Base-by-base conservation (phyloP, 768 basidiomycete species). In the Trametes sanguinea region DNA sequence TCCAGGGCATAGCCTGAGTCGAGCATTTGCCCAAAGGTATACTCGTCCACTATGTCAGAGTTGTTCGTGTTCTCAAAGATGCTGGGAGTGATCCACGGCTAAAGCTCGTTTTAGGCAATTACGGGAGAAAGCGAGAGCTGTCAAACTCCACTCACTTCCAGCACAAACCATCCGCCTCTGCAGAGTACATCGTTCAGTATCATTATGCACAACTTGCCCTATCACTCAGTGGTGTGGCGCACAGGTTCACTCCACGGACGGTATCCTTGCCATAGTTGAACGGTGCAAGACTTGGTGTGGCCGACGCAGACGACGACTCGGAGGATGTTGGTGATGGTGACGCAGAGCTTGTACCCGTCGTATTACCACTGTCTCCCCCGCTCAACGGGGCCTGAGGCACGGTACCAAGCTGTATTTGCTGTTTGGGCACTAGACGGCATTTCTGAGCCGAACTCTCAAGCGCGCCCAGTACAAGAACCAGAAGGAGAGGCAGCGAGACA, bases 31-130 rank as follows among this genome's bases (percentile, higher is more conserved):
- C 87, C 85, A 16, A 88, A 77, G 0, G 86, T 89, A 64, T 76
- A 87, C 69, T 87, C 85, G 64, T 88, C 86, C 6, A 87, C 74
- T 35, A 88, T 79, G 42, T 74, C 74, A 37, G 75, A 72, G 63
- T 87, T 85, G 42, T 80, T 79, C 39, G 85, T 88, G 68, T 77
- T 81, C 62, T 85, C 78, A 62, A 90, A 91, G 10, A 90, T 76
- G 67, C 86, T 88, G 1, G 89, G 89, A 2, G 87, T 90, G 57
- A 91, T 90, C 89, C 89, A 90, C 35, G 88, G 88, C 85, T 89
- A 60, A 11, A 14, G 57, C 43, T 43, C 16, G 16, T 33, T 22
- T 29, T n/a, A 42, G 51, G 33, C 35, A 44, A 35, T 4, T 5
- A 6, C 37, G 43, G 6, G 13, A n/a, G 3, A 13, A 16, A 30